phyloP scores from a whole-genome alignment of 768 basidiomycete species.

The Erythrobasidium yunnanense region DNA sequence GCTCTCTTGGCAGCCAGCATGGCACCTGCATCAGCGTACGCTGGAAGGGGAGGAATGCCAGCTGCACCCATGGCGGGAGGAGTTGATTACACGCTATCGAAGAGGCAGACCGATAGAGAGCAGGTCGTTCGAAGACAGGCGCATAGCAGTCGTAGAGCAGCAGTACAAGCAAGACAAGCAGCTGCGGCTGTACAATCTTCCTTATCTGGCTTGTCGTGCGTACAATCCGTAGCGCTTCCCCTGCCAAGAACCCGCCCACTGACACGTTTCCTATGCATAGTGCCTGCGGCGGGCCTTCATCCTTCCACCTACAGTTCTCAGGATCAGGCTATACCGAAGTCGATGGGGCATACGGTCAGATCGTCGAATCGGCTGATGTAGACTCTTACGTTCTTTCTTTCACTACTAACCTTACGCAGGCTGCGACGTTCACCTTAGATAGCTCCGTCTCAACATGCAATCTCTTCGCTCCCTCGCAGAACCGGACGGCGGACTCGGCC shows the following conservation, averaged over 20 bases:
- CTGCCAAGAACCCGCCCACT: neutral
- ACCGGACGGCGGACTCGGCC: neutral
- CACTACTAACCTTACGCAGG: neutral
- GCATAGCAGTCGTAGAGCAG: neutral
- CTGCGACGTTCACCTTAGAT: neutral
- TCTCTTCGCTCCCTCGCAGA: neutral
- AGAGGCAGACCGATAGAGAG: slow-evolving; percentile 14
- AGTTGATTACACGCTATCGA: neutral
- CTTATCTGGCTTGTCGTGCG: neutral
- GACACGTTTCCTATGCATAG: neutral
- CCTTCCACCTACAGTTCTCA: neutral
- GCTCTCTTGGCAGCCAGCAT: slow-evolving; percentile 4
- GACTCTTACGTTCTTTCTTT: neutral
- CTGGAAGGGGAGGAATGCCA: neutral
- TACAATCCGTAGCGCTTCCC: neutral
- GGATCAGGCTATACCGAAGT: neutral
- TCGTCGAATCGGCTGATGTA: neutral
- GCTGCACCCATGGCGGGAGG: neutral
- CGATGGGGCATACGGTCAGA: neutral
- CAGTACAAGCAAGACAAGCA: neutral
- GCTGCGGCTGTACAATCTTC: neutral
- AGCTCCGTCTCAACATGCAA: neutral
- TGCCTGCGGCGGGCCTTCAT: neutral
- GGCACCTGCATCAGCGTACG: neutral
- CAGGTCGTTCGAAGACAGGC: slow-evolving; percentile 16